These are phyloP conservation scores for Floccularia luteovirens DNA, from an alignment of 768 basidiomycete species.

Conservation along the genomic window DNA sequence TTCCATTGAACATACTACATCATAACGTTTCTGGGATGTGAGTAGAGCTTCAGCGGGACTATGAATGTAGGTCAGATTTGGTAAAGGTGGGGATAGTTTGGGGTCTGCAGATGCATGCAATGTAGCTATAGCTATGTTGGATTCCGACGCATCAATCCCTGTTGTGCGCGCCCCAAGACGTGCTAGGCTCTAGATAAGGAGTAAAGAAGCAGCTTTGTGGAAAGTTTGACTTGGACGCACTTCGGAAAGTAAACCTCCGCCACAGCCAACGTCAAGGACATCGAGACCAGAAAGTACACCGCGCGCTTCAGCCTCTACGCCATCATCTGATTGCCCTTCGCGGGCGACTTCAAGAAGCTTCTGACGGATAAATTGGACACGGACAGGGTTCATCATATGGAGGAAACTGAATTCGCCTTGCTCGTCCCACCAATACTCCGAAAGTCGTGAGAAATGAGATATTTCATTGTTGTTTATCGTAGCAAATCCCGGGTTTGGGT, in stretches of 20 bases:
- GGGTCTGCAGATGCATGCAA: slow-evolving; percentile 80
- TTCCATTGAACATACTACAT: slow-evolving; percentile 96
- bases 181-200: slow-evolving; percentile 59
- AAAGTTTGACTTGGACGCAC: slow-evolving; percentile 29
- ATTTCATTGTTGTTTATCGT: slow-evolving; percentile 77
- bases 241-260: slow-evolving; percentile 90
- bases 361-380: slow-evolving; percentile 76
- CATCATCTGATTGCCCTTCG: slow-evolving; percentile 35
- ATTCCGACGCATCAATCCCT: slow-evolving; percentile 87
- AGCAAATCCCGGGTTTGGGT: too few species aligned
- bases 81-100: slow-evolving; percentile 30
- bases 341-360: slow-evolving; percentile 59
- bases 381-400: slow-evolving; percentile 92
- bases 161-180: slow-evolving; percentile 82
- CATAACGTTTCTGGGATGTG: slow-evolving; percentile 59
- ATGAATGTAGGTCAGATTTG: slow-evolving; percentile 57
- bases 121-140: slow-evolving; percentile 81
- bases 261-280: slow-evolving; percentile 90
- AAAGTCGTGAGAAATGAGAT: slow-evolving; percentile 81
- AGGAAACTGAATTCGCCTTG: slow-evolving; percentile 82
- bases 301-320: slow-evolving; percentile 21
- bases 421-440: slow-evolving; percentile 95
- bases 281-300: slow-evolving; percentile 54
- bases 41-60: slow-evolving; percentile 71
- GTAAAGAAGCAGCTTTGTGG: slow-evolving; percentile 4